Evolutionary conservation across 2,329 filamentous ascomycete genomes (phyloP).

Genomic region (Xenoacremonium recifei): DNA sequence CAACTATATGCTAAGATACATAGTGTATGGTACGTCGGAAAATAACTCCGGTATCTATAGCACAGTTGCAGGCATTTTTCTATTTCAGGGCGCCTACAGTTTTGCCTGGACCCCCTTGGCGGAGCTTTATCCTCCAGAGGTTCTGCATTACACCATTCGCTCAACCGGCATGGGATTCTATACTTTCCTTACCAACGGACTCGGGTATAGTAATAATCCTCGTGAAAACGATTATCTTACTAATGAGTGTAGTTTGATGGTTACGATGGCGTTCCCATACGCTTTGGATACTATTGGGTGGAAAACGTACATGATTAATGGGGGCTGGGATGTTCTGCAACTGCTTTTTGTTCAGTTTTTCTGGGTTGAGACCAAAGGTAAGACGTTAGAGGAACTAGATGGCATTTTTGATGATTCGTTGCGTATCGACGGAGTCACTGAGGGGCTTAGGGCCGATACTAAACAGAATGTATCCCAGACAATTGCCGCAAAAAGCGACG

Average conservation of each 20-base stretch:
- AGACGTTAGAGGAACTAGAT: constrained; percentile 1
- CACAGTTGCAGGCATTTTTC: constrained; percentile 27
- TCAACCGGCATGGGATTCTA: constrained; percentile 34
- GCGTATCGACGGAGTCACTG: too few relatives aligned
- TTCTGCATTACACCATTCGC: constrained; percentile 25
- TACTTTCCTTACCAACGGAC: constrained; percentile 1
- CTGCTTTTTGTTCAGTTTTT: constrained; percentile 5
- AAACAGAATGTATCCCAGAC: too few relatives aligned
- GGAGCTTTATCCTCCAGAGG: constrained; percentile 24
- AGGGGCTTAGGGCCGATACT: too few relatives aligned
- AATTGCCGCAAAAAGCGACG: too few relatives aligned
- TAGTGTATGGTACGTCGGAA: constrained; percentile 21
- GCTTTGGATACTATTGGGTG: constrained; percentile 20
- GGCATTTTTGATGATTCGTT: neutral
- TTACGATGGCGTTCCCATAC: constrained; percentile 16
- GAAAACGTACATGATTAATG: constrained; percentile 22
- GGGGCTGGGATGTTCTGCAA: constrained; percentile 19
- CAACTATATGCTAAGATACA: too few relatives aligned
- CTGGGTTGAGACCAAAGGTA: constrained; percentile 4
- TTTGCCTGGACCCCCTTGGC: constrained; percentile 26
- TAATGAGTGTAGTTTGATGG: too few relatives aligned
- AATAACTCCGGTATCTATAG: constrained; percentile 38
- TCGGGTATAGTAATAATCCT: too few relatives aligned
- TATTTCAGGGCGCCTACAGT: constrained; percentile 25
- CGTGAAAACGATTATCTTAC: too few relatives aligned